phyloP scores from a whole-genome alignment of 1,284 basidiomycete species.

The Termitomyces sp. region DNA sequence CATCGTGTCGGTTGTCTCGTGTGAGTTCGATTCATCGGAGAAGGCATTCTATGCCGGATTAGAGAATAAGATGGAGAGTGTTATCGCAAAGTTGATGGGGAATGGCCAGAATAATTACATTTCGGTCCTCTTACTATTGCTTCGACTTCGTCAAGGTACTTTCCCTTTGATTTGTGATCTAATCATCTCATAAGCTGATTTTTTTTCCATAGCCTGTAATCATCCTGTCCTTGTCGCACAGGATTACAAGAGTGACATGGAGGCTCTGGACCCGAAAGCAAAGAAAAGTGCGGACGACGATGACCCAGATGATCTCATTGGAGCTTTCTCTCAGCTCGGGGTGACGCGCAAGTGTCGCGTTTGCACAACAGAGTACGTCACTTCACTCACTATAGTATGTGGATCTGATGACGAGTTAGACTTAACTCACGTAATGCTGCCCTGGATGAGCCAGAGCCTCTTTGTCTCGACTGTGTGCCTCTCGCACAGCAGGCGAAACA shows the following conservation, averaged over 20 bases:
- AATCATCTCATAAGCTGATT: neutral
- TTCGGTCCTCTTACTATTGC: slow-evolving; percentile 77
- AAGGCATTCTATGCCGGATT: slow-evolving; percentile 79
- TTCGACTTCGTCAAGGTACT: slow-evolving; percentile 85
- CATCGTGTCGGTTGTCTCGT: slow-evolving; percentile 68
- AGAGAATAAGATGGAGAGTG: slow-evolving; percentile 67
- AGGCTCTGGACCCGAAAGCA: slow-evolving; percentile 64
- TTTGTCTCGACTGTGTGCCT: slow-evolving; percentile 59
- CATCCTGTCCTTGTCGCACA: slow-evolving; percentile 80
- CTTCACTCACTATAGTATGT: neutral
- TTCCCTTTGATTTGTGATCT: slow-evolving; percentile 3
- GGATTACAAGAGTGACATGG: slow-evolving; percentile 67
- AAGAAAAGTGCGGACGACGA: slow-evolving; percentile 48
- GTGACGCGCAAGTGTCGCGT: slow-evolving; percentile 71
- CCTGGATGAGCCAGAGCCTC: slow-evolving; percentile 32
- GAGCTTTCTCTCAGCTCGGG: slow-evolving; percentile 68
- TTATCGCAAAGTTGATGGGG: slow-evolving; percentile 67
- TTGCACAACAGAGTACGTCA: slow-evolving; percentile 64
- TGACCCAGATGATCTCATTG: slow-evolving; percentile 76
- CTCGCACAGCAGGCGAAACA: slow-evolving; percentile 37
- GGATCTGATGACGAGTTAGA: slow-evolving; percentile 22
- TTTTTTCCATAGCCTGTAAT: slow-evolving; percentile 66
- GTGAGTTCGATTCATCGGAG: slow-evolving; percentile 71
- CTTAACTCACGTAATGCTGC: slow-evolving; percentile 34
- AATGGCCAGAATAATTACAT: slow-evolving; percentile 71